phyloP scores from a whole-genome alignment of 352 stramenopile species.

The Peronospora belbahrii region DNA sequence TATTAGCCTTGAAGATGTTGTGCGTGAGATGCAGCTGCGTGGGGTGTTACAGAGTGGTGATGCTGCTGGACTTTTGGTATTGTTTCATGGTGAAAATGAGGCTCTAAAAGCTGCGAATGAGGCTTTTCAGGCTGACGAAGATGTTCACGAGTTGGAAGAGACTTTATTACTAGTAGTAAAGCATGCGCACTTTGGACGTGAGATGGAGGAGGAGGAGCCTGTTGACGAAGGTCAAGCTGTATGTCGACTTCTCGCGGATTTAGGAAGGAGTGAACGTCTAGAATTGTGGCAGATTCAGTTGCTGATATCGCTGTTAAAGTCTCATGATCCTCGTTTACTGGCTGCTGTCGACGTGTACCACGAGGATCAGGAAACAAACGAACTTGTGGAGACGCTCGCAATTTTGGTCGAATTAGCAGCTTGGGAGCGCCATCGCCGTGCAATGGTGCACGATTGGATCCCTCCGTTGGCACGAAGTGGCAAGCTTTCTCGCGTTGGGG shows the following conservation, averaged over 20 bases:
- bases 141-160: conserved; percentile 70
- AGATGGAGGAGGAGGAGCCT: neutral
- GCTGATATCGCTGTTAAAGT: conserved; percentile 36
- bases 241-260: conserved; percentile 29
- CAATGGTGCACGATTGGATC: conserved; percentile 51
- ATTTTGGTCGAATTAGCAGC: conserved; percentile 56
- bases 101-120: conserved; percentile 65
- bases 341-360: conserved; percentile 51
- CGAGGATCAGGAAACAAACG: conserved; percentile 33
- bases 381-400: conserved; percentile 49
- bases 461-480: conserved; percentile 32
- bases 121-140: conserved; percentile 59
- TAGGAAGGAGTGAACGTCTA: conserved; percentile 30
- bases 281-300: conserved; percentile 49
- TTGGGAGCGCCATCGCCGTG: conserved; percentile 46
- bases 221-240: conserved; percentile 24
- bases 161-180: conserved; percentile 78
- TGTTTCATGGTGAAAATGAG: conserved; percentile 64
- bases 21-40: conserved; percentile 60
- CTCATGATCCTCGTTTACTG: conserved; percentile 39
- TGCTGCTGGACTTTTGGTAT: conserved; percentile 48
- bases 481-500: conserved; percentile 12
- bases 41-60: conserved; percentile 41
- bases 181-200: conserved; percentile 53
- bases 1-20: conserved; percentile 50